Percentiles rank a stretch among this genome's conserved stretches.
Evolutionary conservation across 306 rosid genomes (phyloP).

Genomic region (Echinosophora koreensis): DNA sequence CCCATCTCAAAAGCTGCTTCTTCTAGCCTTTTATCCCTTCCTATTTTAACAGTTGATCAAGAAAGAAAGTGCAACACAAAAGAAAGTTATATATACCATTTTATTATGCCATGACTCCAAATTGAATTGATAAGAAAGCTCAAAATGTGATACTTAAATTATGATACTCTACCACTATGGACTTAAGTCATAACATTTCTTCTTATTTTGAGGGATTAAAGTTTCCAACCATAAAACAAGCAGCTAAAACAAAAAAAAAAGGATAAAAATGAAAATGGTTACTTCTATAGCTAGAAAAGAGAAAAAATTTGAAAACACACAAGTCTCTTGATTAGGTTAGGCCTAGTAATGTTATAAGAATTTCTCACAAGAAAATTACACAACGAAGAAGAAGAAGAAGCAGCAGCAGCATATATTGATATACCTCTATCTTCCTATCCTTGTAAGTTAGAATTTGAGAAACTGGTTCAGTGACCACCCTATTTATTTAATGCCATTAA

Average conservation of each 20-base stretch:
- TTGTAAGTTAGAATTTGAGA: slow-evolving; percentile 6
- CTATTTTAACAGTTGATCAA: neutral
- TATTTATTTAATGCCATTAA: neutral
- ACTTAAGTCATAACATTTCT: too few species aligned
- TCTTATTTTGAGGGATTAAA: too few species aligned
- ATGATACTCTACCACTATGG: too few species aligned
- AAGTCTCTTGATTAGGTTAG: neutral
- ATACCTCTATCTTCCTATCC: slow-evolving; percentile 39
- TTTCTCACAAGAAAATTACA: neutral
- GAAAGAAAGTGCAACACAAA: neutral
- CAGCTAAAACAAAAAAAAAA: neutral
- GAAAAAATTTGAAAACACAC: neutral
- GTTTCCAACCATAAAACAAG: neutral
- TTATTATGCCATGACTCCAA: too few species aligned
- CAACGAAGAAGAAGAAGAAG: too few species aligned
- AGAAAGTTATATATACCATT: neutral
- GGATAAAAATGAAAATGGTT: neutral
- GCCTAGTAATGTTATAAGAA: slow-evolving; percentile 4
- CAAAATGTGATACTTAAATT: too few species aligned
- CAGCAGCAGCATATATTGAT: neutral
- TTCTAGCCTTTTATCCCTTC: neutral
- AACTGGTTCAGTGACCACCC: neutral
- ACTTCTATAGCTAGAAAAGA: neutral
- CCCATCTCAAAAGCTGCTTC: slow-evolving; percentile 54
- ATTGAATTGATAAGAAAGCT: too few species aligned